Evolutionary conservation across 2,329 filamentous ascomycete genomes (phyloP), one percentile per base, ranked within the genome.

Genomic region (Botryosphaeria dothidea): DNA sequence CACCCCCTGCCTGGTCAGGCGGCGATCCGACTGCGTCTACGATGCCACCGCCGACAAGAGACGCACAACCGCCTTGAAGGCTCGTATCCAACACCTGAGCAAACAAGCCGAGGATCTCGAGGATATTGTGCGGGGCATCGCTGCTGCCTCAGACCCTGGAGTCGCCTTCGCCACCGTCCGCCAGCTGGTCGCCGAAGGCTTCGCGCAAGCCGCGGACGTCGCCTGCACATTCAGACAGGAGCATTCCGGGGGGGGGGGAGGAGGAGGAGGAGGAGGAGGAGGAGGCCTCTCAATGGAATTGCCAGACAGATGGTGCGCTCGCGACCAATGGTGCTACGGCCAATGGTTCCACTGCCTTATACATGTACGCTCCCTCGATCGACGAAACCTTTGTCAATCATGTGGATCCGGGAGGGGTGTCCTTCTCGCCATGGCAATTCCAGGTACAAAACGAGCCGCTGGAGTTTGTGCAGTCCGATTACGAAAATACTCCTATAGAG

Each of bases 11-110:
- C 15, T 23, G 19, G 27, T 19, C 7, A 65, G 36, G 29, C 67
- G 65, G 17, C 56, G 64, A 5, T 36, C 23, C 15, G 61, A 68
- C 13, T 69, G 68, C 58, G n/a, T 31, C 29, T 69, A 69, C 65
- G 68, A 69, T 58, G 52, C 51, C 11, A 38, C 49, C 8, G 60
- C 63, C 5, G 68, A 69, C 41, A 62, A 68, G 52, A 43, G 68
- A 31, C 57, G 67, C 41, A 68, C 67, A n/a, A 17, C 61, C 8
- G 60, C 65, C 13, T 48, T 69, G 19, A 69, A 67, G 41, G 21
- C 64, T 15, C 41, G 62, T 15, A 67, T 68, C 19, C 23, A 57
- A 13, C 36, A 58, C 21, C 43, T 65, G 31, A 29, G 38, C 23
- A 31, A 52, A 4, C 51, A 66, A 34, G 43, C 17, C 2, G 45